Evolutionary conservation across 75 land plant species (phyloP).

Genomic region (Selaginella moellendorffii): DNA sequence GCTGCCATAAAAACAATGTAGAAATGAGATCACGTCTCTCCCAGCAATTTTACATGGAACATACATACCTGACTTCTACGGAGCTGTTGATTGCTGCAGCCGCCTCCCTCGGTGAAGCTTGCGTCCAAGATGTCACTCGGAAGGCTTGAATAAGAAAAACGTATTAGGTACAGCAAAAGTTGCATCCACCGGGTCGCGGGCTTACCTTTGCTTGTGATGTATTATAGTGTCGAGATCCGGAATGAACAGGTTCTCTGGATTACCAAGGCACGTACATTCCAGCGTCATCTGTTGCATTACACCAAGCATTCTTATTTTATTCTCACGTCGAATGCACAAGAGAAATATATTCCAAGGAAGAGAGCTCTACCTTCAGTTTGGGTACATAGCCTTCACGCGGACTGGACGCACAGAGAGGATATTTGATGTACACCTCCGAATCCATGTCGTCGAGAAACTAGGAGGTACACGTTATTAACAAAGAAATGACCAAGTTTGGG

Average conservation of each 20-base stretch:
- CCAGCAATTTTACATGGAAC: too few species aligned
- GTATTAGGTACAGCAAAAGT: too few species aligned
- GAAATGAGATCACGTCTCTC: too few species aligned
- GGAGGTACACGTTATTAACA: neutral
- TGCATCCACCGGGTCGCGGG: too few species aligned
- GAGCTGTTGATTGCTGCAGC: too few species aligned
- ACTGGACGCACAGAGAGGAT: neutral
- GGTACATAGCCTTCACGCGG: conserved; percentile 3
- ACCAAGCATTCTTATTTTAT: too few species aligned
- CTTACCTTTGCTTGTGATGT: conserved; percentile 2
- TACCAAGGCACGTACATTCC: neutral
- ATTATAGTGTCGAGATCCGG: conserved; percentile 2
- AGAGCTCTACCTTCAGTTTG: conserved; percentile 6
- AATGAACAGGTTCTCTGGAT: neutral
- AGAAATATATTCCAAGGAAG: neutral
- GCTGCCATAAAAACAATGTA: too few species aligned
- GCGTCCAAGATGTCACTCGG: too few species aligned
- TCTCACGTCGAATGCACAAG: neutral
- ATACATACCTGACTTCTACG: too few species aligned
- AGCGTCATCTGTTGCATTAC: neutral
- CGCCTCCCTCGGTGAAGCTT: too few species aligned
- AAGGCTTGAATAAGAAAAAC: too few species aligned
- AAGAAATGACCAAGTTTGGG: neutral
- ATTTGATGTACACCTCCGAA: conserved; percentile 6
- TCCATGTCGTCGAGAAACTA: conserved; percentile 8